phyloP scores from a whole-genome alignment of 305 asterid genomes.

The Striga hermonthica region DNA sequence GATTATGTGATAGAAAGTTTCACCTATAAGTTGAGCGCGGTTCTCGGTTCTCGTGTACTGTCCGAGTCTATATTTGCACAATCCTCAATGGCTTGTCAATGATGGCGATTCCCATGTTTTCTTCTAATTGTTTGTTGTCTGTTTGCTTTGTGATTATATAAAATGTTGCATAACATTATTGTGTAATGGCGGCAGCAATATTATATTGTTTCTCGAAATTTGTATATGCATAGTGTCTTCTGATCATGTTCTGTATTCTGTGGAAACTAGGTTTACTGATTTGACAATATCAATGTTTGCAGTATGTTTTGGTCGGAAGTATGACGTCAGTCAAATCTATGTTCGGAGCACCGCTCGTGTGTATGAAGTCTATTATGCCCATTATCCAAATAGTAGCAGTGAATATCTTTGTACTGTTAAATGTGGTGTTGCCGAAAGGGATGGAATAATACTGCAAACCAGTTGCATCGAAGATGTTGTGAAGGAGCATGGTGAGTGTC shows the following conservation, averaged over 20 bases:
- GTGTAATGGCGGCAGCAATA: background rate
- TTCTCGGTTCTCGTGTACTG: background rate
- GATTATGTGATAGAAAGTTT: slow-evolving; percentile 4
- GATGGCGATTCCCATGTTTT: background rate
- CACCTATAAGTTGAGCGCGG: background rate
- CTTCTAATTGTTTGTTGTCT: background rate
- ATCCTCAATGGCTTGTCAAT: background rate
- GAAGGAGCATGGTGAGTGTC: slow-evolving; percentile 33
- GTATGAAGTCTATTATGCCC: slow-evolving; percentile 65
- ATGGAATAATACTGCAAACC: slow-evolving; percentile 50
- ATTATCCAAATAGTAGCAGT: slow-evolving; percentile 40
- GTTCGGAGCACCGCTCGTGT: slow-evolving; percentile 85
- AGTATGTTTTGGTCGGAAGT: slow-evolving; percentile 60
- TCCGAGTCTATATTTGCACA: background rate
- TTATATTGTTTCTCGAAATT: slow-evolving; percentile 2
- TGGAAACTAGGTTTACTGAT: slow-evolving; percentile 24
- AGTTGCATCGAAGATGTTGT: slow-evolving; percentile 39
- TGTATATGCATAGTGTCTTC: slow-evolving; percentile 4
- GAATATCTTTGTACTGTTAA: slow-evolving; percentile 81
- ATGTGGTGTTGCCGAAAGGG: slow-evolving; percentile 70
- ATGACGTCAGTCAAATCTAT: slow-evolving; percentile 66
- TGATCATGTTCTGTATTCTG: background rate
- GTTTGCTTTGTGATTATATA: slow-evolving; percentile 2
- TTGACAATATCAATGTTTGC: slow-evolving; percentile 33
- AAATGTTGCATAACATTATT: background rate